A percentile compares a stretch with the other conserved stretches of the same genome.
Evolutionary conservation across 2,329 filamentous ascomycete species (phyloP).

Genomic region (Huntiella moniliformis): DNA sequence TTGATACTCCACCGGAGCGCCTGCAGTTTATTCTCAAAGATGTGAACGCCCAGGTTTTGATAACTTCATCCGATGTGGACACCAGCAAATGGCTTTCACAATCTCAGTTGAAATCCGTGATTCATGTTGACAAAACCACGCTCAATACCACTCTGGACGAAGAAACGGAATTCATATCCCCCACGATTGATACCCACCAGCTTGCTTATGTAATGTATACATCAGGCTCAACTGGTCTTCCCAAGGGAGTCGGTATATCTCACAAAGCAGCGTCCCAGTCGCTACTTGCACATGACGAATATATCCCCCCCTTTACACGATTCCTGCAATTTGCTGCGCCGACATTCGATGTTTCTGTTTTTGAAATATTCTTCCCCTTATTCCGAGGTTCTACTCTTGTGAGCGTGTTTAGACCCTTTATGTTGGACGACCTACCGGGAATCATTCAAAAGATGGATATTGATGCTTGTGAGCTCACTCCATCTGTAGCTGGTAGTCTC

Average conservation of each 20-base stretch:
- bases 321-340: conserved; percentile 87
- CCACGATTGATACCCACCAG: conserved; percentile 17
- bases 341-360: conserved; percentile 87
- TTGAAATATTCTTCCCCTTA: conserved; percentile 83
- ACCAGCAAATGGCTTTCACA: conserved; percentile 2
- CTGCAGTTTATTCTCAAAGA: conserved; percentile 67
- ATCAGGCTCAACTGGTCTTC: conserved; percentile 71
- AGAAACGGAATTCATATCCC: not conserved
- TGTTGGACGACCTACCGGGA: conserved; percentile 57
- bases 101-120: not conserved
- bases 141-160: not conserved
- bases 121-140: not conserved
- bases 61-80: conserved; percentile 24
- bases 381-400: conserved; percentile 57
- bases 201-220: conserved; percentile 89
- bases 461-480: conserved; percentile 77
- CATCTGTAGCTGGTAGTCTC: conserved; percentile 66
- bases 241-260: conserved; percentile 72
- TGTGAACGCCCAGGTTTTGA: conserved; percentile 54
- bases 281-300: conserved; percentile 58
- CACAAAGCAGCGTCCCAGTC: conserved; percentile 68
- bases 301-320: conserved; percentile 56
- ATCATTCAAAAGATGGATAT: conserved; percentile 46
- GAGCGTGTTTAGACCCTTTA: conserved; percentile 44
- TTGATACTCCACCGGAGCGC: conserved; percentile 59